phyloP scores from a whole-genome alignment of 2,329 filamentous ascomycete genomes.

The Aspergillus fumigatus region DNA sequence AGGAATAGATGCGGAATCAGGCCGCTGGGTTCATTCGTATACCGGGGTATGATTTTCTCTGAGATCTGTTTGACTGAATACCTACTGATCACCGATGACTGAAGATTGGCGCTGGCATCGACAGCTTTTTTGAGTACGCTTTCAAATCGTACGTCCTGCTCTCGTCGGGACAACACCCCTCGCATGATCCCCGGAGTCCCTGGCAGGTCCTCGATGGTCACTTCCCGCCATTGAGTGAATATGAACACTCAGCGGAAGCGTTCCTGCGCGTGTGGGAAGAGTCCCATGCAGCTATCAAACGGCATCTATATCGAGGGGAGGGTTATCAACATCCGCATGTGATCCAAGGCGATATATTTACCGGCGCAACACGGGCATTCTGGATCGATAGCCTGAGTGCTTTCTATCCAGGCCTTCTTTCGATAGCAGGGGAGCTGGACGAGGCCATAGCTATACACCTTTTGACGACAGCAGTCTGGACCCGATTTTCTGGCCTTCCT shows the following conservation, averaged over 20 bases:
- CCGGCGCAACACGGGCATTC: slow-evolving; percentile 79
- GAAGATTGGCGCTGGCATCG: slow-evolving; percentile 84
- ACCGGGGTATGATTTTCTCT: slow-evolving; percentile 54
- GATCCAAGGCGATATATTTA: slow-evolving; percentile 81
- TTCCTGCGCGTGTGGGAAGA: slow-evolving; percentile 82
- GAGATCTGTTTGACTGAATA: background rate
- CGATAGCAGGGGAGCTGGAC: slow-evolving; percentile 81
- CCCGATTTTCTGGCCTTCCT: slow-evolving; percentile 85
- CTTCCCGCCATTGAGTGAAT: slow-evolving; percentile 59
- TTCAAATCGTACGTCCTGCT: slow-evolving; percentile 90
- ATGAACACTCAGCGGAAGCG: slow-evolving; percentile 67
- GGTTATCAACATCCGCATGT: slow-evolving; percentile 85
- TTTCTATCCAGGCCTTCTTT: slow-evolving; percentile 86
- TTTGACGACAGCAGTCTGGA: slow-evolving; percentile 90
- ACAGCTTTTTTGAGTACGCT: slow-evolving; percentile 98
- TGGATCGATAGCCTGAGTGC: slow-evolving; percentile 97
- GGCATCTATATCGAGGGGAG: slow-evolving; percentile 77
- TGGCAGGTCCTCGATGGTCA: slow-evolving; percentile 57
- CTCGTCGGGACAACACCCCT: slow-evolving; percentile 59
- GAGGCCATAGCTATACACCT: slow-evolving; percentile 88
- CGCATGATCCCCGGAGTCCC: slow-evolving; percentile 35
- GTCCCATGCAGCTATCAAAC: slow-evolving; percentile 80
- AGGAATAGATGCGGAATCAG: slow-evolving; percentile 86
- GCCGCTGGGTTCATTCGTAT: slow-evolving; percentile 80
- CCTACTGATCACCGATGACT: background rate